Evolutionary conservation across 805 yeast genomes (phyloP).

Genomic region (Lipomyces chichibuensis): DNA sequence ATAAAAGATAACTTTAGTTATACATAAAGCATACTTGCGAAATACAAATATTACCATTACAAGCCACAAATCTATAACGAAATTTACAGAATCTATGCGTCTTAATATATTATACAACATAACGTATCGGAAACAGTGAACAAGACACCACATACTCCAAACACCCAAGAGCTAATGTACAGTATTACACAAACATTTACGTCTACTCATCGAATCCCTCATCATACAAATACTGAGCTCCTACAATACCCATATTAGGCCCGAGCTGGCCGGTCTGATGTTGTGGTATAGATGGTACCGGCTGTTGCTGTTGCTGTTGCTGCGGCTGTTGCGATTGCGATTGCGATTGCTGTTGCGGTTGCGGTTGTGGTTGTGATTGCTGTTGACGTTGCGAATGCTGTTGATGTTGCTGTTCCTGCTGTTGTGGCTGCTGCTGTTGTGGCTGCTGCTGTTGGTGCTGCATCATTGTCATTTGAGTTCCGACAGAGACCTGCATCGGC

Average conservation of each 20-base stretch:
- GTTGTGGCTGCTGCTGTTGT: background rate
- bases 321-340: constrained; percentile 8
- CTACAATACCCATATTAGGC: background rate
- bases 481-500: background rate
- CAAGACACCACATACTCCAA: background rate
- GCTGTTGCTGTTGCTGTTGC: constrained; percentile 10
- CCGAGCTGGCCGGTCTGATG: constrained; percentile 1
- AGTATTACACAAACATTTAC: background rate
- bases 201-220: constrained; percentile 17
- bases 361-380: constrained; percentile 1
- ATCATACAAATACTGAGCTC: constrained; percentile 17
- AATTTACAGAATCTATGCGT: background rate
- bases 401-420: background rate
- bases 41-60: background rate
- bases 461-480: background rate
- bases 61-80: background rate
- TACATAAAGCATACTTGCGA: background rate
- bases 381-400: constrained; percentile 5
- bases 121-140: background rate
- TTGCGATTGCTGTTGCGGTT: constrained; percentile 12
- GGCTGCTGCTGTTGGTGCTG: constrained; percentile 7
- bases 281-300: constrained; percentile 8
- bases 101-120: background rate
- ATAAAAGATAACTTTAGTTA: background rate
- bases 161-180: background rate